Evolutionary conservation across 768 basidiomycete species (phyloP), one percentile per base, ranked within the genome.

Genomic region (Cystofilobasidium capitatum): DNA sequence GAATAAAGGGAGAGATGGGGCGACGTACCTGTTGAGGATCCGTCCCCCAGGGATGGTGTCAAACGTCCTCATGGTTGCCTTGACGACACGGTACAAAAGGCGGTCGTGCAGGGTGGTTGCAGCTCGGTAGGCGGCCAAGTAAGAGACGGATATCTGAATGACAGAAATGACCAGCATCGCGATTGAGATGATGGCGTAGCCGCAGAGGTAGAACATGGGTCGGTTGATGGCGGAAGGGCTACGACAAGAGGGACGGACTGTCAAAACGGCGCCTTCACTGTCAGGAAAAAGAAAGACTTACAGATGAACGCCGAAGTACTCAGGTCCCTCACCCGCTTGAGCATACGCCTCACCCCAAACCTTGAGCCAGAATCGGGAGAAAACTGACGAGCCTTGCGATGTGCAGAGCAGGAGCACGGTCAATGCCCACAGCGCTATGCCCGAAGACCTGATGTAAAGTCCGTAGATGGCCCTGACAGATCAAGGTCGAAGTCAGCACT

Each of bases 21-120:
- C n/a, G n/a, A n/a, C n/a, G n/a, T n/a, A n/a, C n/a, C n/a, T 82
- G 72, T 90, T 89, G 44, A 88, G 80, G 71, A 91, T 87, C 10
- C 87, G 79, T 13, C 89, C 89, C 44, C 86, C 83, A 1, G 87
- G 87, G 4, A 86, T 88, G 44, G 82, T 79, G 72, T 88, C 87
- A 76, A 87, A 88, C 75, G 87, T 87, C 1, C 79, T 2, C 86
- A 86, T 8, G 1, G 57, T 55, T 0, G 57, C 57, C n/a, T 45
- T 58, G 55, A 57, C n/a, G 17, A 66, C 64, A 3, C 65, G 39
- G 6, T 47, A 9, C 12, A 59, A n/a, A 1, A 66, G 57, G 3
- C 65, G 35, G 26, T 65, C 64, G 42, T 65, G 64, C 24, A 58
- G 58, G 3, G 42, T 24, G 24, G 36, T 44, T 7, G 65, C 65